Conservation (phyloP, 192 early-diverging fungal species). For the Coemansia sp. region DNA sequence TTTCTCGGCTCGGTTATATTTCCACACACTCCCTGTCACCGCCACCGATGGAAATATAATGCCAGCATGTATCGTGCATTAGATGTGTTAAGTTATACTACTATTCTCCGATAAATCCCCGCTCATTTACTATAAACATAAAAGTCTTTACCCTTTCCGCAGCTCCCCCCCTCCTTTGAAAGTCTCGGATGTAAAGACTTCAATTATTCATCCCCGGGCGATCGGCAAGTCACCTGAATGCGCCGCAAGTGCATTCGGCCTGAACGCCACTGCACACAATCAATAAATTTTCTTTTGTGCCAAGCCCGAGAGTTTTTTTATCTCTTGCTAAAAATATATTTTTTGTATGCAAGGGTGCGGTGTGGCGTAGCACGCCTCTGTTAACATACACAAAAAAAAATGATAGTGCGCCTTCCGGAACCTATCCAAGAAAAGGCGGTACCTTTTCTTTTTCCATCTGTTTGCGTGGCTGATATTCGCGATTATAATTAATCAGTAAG, state of each 20-base stretch:
- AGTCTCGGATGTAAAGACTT: background rate
- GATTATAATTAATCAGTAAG: background rate
- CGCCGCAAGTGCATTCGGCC: slow-evolving; percentile 4
- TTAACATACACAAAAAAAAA: background rate
- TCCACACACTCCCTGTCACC: background rate
- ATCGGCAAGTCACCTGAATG: slow-evolving; percentile 6
- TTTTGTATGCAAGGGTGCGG: background rate
- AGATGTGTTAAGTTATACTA: too few relatives aligned
- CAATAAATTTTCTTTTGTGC: background rate
- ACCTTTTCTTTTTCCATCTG: background rate
- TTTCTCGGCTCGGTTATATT: background rate
- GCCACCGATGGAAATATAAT: too few relatives aligned
- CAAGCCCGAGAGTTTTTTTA: background rate
- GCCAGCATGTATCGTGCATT: too few relatives aligned
- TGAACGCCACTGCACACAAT: slow-evolving; percentile 8
- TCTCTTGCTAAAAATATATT: background rate
- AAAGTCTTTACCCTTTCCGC: too few relatives aligned
- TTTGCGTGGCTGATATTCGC: background rate
- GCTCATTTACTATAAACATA: too few relatives aligned
- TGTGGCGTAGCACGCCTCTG: background rate
- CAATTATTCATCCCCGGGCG: background rate
- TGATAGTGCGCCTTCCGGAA: background rate
- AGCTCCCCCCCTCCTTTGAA: background rate
- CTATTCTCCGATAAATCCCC: too few relatives aligned
- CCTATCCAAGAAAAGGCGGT: background rate